Conservation (phyloP, 768 basidiomycete genomes). For the Daedaleopsis sinensis region DNA sequence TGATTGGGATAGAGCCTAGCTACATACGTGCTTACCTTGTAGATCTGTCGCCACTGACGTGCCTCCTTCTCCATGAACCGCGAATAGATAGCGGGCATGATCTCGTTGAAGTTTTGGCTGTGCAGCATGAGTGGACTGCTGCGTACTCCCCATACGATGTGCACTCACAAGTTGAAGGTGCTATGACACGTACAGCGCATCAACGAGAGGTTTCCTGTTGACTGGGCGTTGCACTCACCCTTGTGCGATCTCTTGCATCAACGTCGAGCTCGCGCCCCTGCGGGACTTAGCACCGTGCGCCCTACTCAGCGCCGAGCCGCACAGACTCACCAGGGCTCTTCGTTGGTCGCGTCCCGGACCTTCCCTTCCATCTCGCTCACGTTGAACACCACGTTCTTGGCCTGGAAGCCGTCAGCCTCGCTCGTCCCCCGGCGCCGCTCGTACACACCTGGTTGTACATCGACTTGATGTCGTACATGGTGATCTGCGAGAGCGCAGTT, state of each 20-base stretch:
- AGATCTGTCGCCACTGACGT: constrained; percentile 97
- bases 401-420: constrained; percentile 45
- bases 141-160: background rate
- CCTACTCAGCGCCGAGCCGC: background rate
- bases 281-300: background rate
- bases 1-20: background rate
- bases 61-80: constrained; percentile 99
- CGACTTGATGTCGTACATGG: constrained; percentile 91
- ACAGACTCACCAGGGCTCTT: constrained; percentile 84
- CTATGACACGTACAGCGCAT: constrained; percentile 44
- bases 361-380: constrained; percentile 97
- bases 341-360: constrained; percentile 95
- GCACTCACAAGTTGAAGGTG: constrained; percentile 93
- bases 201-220: constrained; percentile 9
- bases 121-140: background rate
- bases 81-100: constrained; percentile 96
- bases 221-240: constrained; percentile 60
- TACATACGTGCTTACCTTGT: constrained; percentile 66
- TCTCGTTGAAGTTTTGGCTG: constrained; percentile 98
- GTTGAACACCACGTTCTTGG: constrained; percentile 96
- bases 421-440: background rate
- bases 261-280: constrained; percentile 96
- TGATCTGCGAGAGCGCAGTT: constrained; percentile 76
- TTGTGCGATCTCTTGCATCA: constrained; percentile 99
- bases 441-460: constrained; percentile 88